phyloP scores from a whole-genome alignment of 805 yeast species.

The Candida xyloterini region DNA sequence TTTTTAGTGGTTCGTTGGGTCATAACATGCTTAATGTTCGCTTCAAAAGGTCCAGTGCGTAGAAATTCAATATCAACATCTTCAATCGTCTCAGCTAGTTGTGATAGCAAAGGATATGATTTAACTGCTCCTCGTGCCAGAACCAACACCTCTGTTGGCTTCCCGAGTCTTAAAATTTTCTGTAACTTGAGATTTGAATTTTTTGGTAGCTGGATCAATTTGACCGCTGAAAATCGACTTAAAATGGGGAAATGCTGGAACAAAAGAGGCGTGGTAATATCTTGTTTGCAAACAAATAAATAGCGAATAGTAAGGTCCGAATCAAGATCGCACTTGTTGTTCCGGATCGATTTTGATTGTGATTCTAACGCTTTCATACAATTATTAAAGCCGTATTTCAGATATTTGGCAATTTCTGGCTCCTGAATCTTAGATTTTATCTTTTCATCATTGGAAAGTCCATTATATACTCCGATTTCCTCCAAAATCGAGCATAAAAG shows the following conservation, averaged over 20 bases:
- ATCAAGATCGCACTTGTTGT: slow-evolving; percentile 11
- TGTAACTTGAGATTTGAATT: slow-evolving; percentile 30
- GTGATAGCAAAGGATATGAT: slow-evolving; percentile 11
- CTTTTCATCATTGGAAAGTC: slow-evolving; percentile 26
- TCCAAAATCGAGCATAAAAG: slow-evolving; percentile 13
- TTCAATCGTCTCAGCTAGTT: slow-evolving; percentile 21
- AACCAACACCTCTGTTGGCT: slow-evolving; percentile 20
- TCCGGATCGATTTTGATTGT: slow-evolving; percentile 35
- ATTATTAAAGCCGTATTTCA: slow-evolving; percentile 53
- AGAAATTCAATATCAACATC: slow-evolving; percentile 27
- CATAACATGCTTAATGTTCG: slow-evolving; percentile 39
- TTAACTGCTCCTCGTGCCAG: slow-evolving; percentile 16
- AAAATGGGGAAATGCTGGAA: slow-evolving; percentile 58
- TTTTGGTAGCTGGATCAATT: slow-evolving; percentile 59
- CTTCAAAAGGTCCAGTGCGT: slow-evolving; percentile 18
- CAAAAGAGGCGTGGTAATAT: slow-evolving; percentile 42
- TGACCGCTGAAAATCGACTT: slow-evolving; percentile 49
- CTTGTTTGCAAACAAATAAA: slow-evolving; percentile 56
- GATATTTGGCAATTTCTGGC: slow-evolving; percentile 28
- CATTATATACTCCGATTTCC: slow-evolving; percentile 17
- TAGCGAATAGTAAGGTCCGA: slow-evolving; percentile 31
- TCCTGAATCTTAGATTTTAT: slow-evolving; percentile 18
- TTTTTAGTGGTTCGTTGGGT: slow-evolving; percentile 44
- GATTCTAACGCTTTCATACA: slow-evolving; percentile 47
- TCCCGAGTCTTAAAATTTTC: slow-evolving; percentile 13